These are phyloP conservation scores for Diaporthe humulicola DNA, from an alignment of 2,329 filamentous ascomycete genomes.

Conservation along the genomic window DNA sequence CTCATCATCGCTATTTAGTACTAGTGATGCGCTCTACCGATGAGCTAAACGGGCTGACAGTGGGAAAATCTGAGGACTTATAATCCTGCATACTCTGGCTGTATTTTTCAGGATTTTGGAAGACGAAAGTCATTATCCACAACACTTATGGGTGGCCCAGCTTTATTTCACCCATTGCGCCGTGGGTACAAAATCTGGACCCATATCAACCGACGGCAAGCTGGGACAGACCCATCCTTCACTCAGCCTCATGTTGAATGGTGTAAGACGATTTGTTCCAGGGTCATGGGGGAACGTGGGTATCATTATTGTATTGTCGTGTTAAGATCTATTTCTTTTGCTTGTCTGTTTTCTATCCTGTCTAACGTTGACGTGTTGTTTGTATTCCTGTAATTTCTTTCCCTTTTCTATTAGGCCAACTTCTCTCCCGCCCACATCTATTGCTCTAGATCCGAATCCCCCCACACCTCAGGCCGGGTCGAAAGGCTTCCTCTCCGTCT, in stretches of 20 bases:
- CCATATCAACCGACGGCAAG: not conserved
- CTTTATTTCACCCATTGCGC: no score
- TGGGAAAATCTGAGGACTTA: no score
- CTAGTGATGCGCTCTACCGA: conserved; percentile 41
- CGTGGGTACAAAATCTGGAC: not conserved
- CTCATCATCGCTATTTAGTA: conserved; percentile 41
- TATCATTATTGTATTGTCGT: conserved; percentile 14
- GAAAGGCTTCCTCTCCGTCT: conserved; percentile 31
- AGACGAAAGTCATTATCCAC: no score
- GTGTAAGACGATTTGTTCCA: not conserved
- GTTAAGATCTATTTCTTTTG: not conserved
- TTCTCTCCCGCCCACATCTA: not conserved
- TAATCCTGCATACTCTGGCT: no score
- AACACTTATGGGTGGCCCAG: no score
- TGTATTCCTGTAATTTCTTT: conserved; percentile 19
- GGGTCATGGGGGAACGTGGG: not conserved
- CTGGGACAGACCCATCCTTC: not conserved
- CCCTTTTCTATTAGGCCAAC: not conserved
- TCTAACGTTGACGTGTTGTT: not conserved
- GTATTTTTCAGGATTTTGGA: no score
- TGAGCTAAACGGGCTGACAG: conserved; percentile 35
- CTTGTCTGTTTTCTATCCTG: conserved; percentile 5
- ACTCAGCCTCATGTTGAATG: not conserved
- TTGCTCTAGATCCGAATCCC: not conserved
- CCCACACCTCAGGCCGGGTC: not conserved